These are phyloP conservation scores for Silybum marianum DNA, from an alignment of 129 eudicot species.

Conservation along the genomic window DNA sequence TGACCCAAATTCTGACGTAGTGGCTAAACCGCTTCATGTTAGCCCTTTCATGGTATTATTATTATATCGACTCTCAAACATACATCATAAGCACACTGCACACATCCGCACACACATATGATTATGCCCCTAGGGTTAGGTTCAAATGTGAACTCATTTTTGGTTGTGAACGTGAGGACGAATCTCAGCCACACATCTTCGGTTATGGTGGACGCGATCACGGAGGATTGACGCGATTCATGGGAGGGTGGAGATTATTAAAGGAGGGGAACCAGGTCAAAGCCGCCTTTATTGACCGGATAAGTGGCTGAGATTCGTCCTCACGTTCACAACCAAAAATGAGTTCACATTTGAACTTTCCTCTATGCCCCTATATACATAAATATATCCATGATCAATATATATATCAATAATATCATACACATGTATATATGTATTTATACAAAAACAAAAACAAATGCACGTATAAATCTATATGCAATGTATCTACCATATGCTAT, in stretches of 20 bases:
- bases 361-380: not conserved
- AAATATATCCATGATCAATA: not conserved
- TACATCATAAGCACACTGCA: not conserved
- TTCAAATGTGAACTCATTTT: no score
- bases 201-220: no score
- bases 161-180: no score
- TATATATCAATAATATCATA: no score
- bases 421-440: not conserved
- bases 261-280: no score
- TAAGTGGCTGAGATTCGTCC: no score
- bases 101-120: not conserved
- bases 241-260: no score
- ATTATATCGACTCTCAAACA: not conserved
- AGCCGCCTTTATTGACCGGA: no score
- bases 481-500: not conserved
- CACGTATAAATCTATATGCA: not conserved
- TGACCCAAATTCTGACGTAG: slow-evolving; percentile 70
- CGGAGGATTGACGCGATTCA: no score
- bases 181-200: no score
- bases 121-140: not conserved
- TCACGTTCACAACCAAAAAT: no score
- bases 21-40: slow-evolving; percentile 93
- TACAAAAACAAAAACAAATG: not conserved
- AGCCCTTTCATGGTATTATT: slow-evolving; percentile 95
- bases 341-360: no score